A percentile compares a stretch with the other conserved stretches of the same genome.
Evolutionary conservation across 2,329 filamentous ascomycete genomes (phyloP).

Genomic region (Colletotrichum cuscutae): DNA sequence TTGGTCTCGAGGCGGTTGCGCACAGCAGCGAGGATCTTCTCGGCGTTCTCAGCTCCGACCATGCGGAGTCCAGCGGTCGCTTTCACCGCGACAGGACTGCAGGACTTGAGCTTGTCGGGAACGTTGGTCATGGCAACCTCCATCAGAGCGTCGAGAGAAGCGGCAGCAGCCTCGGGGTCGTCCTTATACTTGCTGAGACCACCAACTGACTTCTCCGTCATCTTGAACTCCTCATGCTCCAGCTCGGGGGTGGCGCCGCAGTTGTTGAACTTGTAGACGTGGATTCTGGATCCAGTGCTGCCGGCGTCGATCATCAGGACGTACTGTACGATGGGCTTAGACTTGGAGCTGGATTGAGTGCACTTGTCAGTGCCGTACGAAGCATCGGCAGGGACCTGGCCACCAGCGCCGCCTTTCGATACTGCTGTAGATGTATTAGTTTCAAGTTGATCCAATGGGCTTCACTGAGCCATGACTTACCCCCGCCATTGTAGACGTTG

Average conservation of each 20-base stretch:
- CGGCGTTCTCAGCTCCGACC: slow-evolving; percentile 82
- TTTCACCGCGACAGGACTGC: slow-evolving; percentile 96
- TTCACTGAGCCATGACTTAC: slow-evolving; percentile 43
- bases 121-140: slow-evolving; percentile 86
- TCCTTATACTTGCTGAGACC: slow-evolving; percentile 87
- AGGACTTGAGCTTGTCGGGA: slow-evolving; percentile 89
- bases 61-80: slow-evolving; percentile 94
- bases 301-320: slow-evolving; percentile 99
- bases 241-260: slow-evolving; percentile 95
- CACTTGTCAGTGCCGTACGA: slow-evolving; percentile 79
- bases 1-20: slow-evolving; percentile 83
- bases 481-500: slow-evolving; percentile 59
- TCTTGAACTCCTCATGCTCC: slow-evolving; percentile 91
- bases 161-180: slow-evolving; percentile 88
- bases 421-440: slow-evolving; percentile 38
- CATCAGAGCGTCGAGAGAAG: slow-evolving; percentile 89
- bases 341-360: slow-evolving; percentile 82
- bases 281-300: slow-evolving; percentile 96
- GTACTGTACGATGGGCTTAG: slow-evolving; percentile 96
- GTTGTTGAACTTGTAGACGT: slow-evolving; percentile 99
- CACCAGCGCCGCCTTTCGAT: slow-evolving; percentile 42
- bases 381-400: slow-evolving; percentile 67
- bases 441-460: background rate
- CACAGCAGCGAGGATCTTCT: slow-evolving; percentile 88
- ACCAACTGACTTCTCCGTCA: slow-evolving; percentile 88